These are phyloP conservation scores for Fragaria iinumae DNA, from an alignment of 306 rosid genomes.

Conservation along the genomic window DNA sequence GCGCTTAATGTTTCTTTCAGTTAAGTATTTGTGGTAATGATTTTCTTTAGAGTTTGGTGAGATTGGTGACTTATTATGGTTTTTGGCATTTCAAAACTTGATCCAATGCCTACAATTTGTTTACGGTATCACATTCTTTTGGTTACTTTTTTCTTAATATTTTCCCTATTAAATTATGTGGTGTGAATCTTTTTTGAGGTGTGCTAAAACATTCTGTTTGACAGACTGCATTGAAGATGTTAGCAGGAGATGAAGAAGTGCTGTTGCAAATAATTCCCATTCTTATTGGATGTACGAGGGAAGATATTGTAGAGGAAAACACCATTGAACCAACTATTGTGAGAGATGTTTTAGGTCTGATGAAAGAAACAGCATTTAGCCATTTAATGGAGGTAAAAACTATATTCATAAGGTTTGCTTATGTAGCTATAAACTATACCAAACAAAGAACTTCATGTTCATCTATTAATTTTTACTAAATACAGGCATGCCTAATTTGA, in stretches of 20 bases:
- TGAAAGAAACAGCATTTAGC: constrained; percentile 74
- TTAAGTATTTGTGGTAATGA: not conserved
- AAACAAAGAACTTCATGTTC: not conserved
- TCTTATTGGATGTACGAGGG: constrained; percentile 67
- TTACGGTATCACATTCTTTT: not conserved
- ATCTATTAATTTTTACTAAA: not conserved
- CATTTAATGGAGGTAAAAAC: constrained; percentile 89
- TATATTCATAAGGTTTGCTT: constrained; percentile 11
- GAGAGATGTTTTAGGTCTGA: constrained; percentile 42
- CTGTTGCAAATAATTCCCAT: constrained; percentile 57
- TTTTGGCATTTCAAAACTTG: not conserved
- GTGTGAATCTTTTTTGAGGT: constrained; percentile 15
- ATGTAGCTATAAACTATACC: not conserved
- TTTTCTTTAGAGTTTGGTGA: constrained; percentile 9
- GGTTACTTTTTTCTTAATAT: not conserved
- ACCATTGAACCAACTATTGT: constrained; percentile 32
- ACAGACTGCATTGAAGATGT: constrained; percentile 76
- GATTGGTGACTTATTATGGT: constrained; percentile 15
- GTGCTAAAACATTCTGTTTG: constrained; percentile 23
- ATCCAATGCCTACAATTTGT: not conserved
- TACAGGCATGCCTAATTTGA: constrained; percentile 3
- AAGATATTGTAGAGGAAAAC: constrained; percentile 43
- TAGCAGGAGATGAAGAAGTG: constrained; percentile 65
- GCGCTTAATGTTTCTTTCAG: not conserved
- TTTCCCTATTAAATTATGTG: not conserved